Evolutionary conservation across 495 filamentous ascomycete species (phyloP).

Genomic region (Aspergillus sclerotioniger): DNA sequence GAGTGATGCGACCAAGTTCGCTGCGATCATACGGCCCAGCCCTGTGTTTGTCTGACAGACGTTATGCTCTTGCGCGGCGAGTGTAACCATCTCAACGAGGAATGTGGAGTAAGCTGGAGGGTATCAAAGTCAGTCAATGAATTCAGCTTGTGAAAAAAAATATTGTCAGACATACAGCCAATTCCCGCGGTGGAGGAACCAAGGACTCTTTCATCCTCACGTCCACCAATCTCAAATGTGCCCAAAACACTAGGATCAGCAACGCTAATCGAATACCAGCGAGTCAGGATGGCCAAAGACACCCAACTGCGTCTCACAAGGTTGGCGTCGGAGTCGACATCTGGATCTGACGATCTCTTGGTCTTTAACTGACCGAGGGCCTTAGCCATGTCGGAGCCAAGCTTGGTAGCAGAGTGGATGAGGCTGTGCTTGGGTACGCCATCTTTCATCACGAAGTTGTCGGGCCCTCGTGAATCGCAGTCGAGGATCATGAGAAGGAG

Average conservation of each 20-base stretch:
- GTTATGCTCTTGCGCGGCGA: constrained; percentile 36
- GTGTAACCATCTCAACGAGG: constrained; percentile 39
- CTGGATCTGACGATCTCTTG: constrained; percentile 38
- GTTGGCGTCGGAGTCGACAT: constrained; percentile 68
- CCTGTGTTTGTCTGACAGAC: constrained; percentile 44
- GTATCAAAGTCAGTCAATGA: constrained; percentile 1
- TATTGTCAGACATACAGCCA: constrained; percentile 57
- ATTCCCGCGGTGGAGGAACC: constrained; percentile 64
- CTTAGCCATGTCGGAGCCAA: constrained; percentile 44
- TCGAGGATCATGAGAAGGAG: constrained; percentile 47
- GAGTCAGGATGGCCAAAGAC: constrained; percentile 67
- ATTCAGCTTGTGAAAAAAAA: constrained; percentile 12
- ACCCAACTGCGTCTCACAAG: constrained; percentile 73
- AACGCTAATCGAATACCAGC: constrained; percentile 71
- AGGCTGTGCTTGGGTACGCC: constrained; percentile 42
- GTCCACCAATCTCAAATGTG: constrained; percentile 44
- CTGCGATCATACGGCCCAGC: constrained; percentile 38
- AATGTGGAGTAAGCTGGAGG: constrained; percentile 46
- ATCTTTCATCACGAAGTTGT: constrained; percentile 45
- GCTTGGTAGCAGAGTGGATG: constrained; percentile 41
- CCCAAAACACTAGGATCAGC: constrained; percentile 62
- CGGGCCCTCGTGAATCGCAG: constrained; percentile 44
- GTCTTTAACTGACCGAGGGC: constrained; percentile 38
- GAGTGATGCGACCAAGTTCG: constrained; percentile 38
- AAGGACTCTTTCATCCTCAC: constrained; percentile 63